phyloP scores from a whole-genome alignment of 352 stramenopile genomes.

The Globisporangium spiculum region DNA sequence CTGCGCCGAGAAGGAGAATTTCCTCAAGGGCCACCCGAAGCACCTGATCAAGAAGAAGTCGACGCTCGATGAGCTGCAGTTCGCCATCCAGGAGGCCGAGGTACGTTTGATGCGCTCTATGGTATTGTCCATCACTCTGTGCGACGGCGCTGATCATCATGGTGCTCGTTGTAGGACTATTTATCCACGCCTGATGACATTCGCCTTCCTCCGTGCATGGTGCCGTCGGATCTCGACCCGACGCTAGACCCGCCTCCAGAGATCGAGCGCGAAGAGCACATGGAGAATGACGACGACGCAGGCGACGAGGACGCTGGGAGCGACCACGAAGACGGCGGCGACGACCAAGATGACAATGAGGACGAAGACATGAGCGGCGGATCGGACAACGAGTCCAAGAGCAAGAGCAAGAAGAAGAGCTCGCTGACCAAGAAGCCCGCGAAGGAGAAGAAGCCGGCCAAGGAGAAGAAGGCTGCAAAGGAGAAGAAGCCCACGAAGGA shows the following conservation, averaged over 20 bases:
- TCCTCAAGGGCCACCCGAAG: constrained; percentile 64
- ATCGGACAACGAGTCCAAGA: constrained; percentile 20
- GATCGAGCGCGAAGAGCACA: constrained; percentile 25
- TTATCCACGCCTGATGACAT: constrained; percentile 73
- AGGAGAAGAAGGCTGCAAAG: constrained; percentile 23
- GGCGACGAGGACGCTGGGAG: constrained; percentile 25
- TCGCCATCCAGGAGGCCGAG: constrained; percentile 62
- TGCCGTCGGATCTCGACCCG: constrained; percentile 80
- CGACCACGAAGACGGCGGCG: constrained; percentile 13
- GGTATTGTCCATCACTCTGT: neutral
- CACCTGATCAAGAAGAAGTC: constrained; percentile 71
- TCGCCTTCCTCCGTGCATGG: constrained; percentile 68
- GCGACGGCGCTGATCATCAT: neutral
- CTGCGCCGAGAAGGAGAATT: constrained; percentile 63
- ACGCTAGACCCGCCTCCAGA: constrained; percentile 58
- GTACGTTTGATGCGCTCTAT: constrained; percentile 15
- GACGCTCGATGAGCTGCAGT: constrained; percentile 40
- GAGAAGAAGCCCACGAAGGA: constrained; percentile 22
- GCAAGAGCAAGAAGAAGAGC: constrained; percentile 33
- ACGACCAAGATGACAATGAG: constrained; percentile 13
- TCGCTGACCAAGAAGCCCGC: constrained; percentile 23
- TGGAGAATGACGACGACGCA: constrained; percentile 28
- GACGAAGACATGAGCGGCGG: constrained; percentile 21
- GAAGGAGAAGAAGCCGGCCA: constrained; percentile 32
- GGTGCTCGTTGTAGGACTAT: constrained; percentile 44